Conservation (phyloP, 129 eudicot species). For the Solidago caesia region DNA sequence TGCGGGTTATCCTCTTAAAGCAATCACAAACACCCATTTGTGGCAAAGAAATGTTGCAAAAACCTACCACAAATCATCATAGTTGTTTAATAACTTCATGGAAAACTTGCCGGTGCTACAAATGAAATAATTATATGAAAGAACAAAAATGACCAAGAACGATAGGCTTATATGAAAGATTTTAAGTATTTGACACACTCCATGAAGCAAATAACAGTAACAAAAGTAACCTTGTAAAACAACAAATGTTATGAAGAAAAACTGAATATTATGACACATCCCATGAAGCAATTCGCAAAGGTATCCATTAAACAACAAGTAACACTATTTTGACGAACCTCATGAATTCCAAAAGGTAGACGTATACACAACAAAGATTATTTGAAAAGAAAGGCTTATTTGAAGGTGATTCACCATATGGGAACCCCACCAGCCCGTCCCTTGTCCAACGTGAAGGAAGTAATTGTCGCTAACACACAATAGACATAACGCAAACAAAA, state of each 20-base stretch:
- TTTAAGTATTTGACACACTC: background rate
- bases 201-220: background rate
- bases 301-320: background rate
- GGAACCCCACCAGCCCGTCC: too few species aligned
- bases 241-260: background rate
- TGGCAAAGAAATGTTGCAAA: background rate
- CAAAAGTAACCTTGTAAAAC: background rate
- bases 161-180: background rate
- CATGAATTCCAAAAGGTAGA: too few species aligned
- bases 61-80: conserved; percentile 26
- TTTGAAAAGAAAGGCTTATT: too few species aligned
- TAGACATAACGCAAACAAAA: too few species aligned
- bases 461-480: too few species aligned
- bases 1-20: conserved; percentile 31
- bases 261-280: too few species aligned
- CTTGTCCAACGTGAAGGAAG: too few species aligned
- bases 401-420: too few species aligned
- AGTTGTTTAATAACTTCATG: background rate
- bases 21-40: conserved; percentile 42
- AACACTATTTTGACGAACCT: too few species aligned
- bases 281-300: conserved; percentile 1
- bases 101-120: background rate
- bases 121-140: background rate
- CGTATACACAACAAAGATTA: too few species aligned
- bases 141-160: background rate